phyloP scores from a whole-genome alignment of 202 grass and related monocot genomes.

The Zizania palustris region DNA sequence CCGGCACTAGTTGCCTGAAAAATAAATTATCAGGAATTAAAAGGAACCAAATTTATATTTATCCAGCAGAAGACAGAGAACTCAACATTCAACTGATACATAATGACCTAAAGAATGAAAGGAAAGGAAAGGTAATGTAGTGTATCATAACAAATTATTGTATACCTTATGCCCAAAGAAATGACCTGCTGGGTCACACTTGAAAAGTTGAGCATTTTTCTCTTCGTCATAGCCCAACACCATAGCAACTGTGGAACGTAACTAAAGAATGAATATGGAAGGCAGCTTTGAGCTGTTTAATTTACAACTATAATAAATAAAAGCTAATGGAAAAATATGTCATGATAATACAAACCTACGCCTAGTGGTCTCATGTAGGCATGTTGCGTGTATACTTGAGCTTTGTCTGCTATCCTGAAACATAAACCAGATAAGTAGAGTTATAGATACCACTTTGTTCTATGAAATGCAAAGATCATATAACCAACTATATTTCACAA shows the following conservation, averaged over 20 bases:
- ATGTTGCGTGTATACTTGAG: constrained; percentile 98
- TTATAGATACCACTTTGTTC: not conserved
- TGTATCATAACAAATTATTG: not conserved
- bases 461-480: not conserved
- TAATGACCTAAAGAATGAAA: not conserved
- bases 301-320: constrained; percentile 3
- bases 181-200: constrained; percentile 96
- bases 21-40: constrained; percentile 21
- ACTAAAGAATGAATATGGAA: constrained; percentile 31
- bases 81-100: constrained; percentile 12
- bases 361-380: constrained; percentile 98
- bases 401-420: constrained; percentile 95
- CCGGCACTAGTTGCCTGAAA: constrained; percentile 92
- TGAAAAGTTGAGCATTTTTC: constrained; percentile 95
- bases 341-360: constrained; percentile 67
- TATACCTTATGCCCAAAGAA: constrained; percentile 97
- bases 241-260: constrained; percentile 75
- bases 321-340: constrained; percentile 14
- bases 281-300: not conserved
- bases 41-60: not conserved
- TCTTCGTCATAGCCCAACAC: constrained; percentile 95
- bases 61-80: constrained; percentile 1
- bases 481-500: constrained; percentile 13
- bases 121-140: not conserved
- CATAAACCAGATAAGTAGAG: constrained; percentile 30